phyloP scores from a whole-genome alignment of 1,284 basidiomycete species.

The Leucoagaricus sp. region DNA sequence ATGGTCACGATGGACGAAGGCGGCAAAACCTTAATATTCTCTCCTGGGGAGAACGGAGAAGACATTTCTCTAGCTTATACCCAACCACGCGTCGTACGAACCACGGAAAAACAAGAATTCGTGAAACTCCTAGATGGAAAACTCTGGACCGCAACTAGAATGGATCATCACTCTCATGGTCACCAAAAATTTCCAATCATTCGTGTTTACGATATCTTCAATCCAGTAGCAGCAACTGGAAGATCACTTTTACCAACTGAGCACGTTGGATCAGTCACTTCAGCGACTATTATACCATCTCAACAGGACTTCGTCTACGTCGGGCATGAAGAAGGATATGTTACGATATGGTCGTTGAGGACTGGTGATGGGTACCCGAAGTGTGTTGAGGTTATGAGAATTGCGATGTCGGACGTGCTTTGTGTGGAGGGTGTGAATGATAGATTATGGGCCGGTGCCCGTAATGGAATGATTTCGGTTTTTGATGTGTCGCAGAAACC shows the following conservation, averaged over 20 bases:
- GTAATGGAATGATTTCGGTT: conserved; percentile 83
- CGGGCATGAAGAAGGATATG: conserved; percentile 92
- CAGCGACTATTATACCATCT: conserved; percentile 77
- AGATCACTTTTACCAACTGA: conserved; percentile 57
- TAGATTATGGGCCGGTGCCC: conserved; percentile 82
- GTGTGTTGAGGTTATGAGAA: conserved; percentile 73
- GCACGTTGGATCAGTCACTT: conserved; percentile 78
- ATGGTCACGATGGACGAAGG: conserved; percentile 84
- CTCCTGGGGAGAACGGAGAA: conserved; percentile 38
- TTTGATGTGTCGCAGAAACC: conserved; percentile 75
- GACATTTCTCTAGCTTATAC: conserved; percentile 43
- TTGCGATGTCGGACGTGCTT: conserved; percentile 79
- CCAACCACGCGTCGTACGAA: conserved; percentile 65
- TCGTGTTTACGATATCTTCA: conserved; percentile 75
- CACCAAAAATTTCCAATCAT: conserved; percentile 65
- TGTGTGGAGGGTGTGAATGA: conserved; percentile 81
- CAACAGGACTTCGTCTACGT: conserved; percentile 73
- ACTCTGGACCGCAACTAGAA: conserved; percentile 78
- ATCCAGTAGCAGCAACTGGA: conserved; percentile 44
- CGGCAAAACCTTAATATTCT: conserved; percentile 81
- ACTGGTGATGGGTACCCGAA: conserved; percentile 52
- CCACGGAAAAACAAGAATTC: conserved; percentile 83
- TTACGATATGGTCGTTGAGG: conserved; percentile 76
- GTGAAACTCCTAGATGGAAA: conserved; percentile 70
- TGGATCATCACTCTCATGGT: conserved; percentile 38